Percentiles rank a stretch among this genome's conserved stretches.
These are phyloP conservation scores for Microcyclospora tardicrescens DNA, from an alignment of 2,329 filamentous ascomycete genomes.

Conservation along the genomic window DNA sequence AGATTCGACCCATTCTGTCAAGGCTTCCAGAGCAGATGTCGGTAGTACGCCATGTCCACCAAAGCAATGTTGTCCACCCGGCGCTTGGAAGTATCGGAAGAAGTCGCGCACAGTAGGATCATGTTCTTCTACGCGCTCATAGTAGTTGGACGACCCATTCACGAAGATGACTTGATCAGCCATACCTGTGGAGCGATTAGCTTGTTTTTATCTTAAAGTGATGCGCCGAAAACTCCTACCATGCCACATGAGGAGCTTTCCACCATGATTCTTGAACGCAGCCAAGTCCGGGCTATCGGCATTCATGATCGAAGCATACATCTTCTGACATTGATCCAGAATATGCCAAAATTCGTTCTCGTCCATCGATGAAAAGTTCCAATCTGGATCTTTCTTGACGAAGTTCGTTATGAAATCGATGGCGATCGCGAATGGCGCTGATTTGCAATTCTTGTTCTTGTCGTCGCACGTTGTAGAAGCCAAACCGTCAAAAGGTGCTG, in stretches of 20 bases:
- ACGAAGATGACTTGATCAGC: constrained; percentile 27
- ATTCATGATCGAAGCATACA: constrained; percentile 25
- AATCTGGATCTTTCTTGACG: constrained; percentile 20
- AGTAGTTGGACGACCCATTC: constrained; percentile 26
- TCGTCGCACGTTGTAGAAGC: constrained; percentile 16
- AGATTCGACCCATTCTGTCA: constrained; percentile 20
- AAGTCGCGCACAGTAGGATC: constrained; percentile 20
- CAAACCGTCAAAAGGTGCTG: constrained; percentile 9
- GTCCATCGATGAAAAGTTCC: constrained; percentile 21
- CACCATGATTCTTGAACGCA: constrained; percentile 24
- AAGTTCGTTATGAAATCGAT: constrained; percentile 25
- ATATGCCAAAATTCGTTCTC: constrained; percentile 14
- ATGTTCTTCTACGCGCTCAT: constrained; percentile 19
- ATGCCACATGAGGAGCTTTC: constrained; percentile 34
- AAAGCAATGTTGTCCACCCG: constrained; percentile 26
- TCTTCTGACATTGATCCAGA: constrained; percentile 10
- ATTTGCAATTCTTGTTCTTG: constrained; percentile 12
- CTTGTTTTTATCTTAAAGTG: constrained; percentile 6
- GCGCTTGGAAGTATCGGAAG: constrained; percentile 28
- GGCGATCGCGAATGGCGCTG: constrained; percentile 19
- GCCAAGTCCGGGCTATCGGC: constrained; percentile 27
- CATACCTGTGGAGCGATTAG: constrained; percentile 12
- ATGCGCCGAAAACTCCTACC: constrained; percentile 16
- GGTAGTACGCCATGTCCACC: constrained; percentile 20
- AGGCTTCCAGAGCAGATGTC: constrained; percentile 5